A percentile compares a stretch with the other conserved stretches of the same genome.
Conservation (phyloP, 768 basidiomycete species). For the Suillus alpinus region DNA sequence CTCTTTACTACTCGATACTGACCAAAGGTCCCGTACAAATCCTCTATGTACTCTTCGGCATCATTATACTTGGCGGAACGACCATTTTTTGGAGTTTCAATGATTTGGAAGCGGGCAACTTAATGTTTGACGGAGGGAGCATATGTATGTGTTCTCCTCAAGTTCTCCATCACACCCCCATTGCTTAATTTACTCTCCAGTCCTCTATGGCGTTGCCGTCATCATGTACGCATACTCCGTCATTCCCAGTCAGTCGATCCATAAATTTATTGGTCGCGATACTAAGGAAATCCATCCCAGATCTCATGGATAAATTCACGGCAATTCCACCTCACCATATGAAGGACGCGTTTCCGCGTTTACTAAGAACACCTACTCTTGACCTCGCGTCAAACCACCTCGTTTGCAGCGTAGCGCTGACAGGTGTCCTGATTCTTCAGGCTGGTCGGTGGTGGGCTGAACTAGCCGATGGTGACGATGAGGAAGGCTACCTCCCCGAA, state of each 20-base stretch:
- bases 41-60: conserved; percentile 53
- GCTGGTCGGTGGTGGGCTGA: conserved; percentile 87
- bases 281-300: conserved; percentile 33
- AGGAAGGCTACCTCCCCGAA: conserved; percentile 32
- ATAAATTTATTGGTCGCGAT: not conserved
- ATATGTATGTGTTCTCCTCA: conserved; percentile 57
- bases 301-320: conserved; percentile 56
- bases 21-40: conserved; percentile 59
- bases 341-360: conserved; percentile 59
- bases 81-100: conserved; percentile 78
- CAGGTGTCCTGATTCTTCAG: conserved; percentile 82
- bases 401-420: conserved; percentile 83
- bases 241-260: conserved; percentile 63
- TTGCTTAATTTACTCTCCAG: conserved; percentile 36
- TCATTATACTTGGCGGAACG: conserved; percentile 57
- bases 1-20: conserved; percentile 77
- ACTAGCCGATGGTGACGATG: conserved; percentile 60
- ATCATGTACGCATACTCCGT: conserved; percentile 75
- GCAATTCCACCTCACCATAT: conserved; percentile 51
- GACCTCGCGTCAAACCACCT: conserved; percentile 83
- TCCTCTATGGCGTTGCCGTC: conserved; percentile 72
- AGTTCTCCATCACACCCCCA: not conserved
- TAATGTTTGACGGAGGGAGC: conserved; percentile 91
- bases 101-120: conserved; percentile 75
- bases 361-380: conserved; percentile 61